A percentile compares a stretch with the other conserved stretches of the same genome.
phyloP scores from a whole-genome alignment of 805 yeast genomes.

The Saturnispora saitoi region DNA sequence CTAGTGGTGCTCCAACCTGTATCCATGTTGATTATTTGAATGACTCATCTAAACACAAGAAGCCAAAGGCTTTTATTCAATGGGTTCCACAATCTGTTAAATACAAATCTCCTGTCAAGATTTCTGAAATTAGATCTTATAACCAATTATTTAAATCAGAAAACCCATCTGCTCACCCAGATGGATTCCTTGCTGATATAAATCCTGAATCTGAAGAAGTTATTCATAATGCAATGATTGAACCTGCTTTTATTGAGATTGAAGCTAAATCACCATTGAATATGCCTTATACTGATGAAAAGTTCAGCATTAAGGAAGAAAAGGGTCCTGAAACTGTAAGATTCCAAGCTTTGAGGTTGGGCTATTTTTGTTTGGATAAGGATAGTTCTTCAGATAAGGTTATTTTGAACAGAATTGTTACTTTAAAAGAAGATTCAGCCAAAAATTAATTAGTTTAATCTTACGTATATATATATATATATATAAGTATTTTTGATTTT shows the following conservation, averaged over 20 bases:
- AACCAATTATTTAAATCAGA: slow-evolving; percentile 84
- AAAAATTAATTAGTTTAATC: slow-evolving; percentile 27
- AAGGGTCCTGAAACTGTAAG: slow-evolving; percentile 74
- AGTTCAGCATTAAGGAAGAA: slow-evolving; percentile 66
- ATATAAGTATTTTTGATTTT: background rate
- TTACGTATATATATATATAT: background rate
- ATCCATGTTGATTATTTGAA: slow-evolving; percentile 77
- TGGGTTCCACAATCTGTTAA: slow-evolving; percentile 78
- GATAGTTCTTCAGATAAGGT: slow-evolving; percentile 57
- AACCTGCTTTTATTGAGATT: slow-evolving; percentile 66
- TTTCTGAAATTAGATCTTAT: slow-evolving; percentile 78
- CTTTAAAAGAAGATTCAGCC: slow-evolving; percentile 75
- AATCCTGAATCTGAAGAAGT: slow-evolving; percentile 72
- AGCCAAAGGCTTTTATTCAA: slow-evolving; percentile 94
- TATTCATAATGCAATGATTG: slow-evolving; percentile 59
- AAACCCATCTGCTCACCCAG: slow-evolving; percentile 82
- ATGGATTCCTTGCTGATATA: slow-evolving; percentile 79
- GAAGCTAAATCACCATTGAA: slow-evolving; percentile 69
- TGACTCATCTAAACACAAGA: slow-evolving; percentile 44
- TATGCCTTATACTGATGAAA: slow-evolving; percentile 44
- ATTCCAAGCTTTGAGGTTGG: slow-evolving; percentile 96
- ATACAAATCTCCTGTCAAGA: slow-evolving; percentile 51
- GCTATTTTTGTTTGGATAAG: slow-evolving; percentile 86
- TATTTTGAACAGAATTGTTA: slow-evolving; percentile 83
- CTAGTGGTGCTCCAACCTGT: slow-evolving; percentile 53